Percentiles rank a stretch among this genome's conserved stretches.
Conservation (phyloP, 1,284 basidiomycete species). For the Rhodotorula sp. region DNA sequence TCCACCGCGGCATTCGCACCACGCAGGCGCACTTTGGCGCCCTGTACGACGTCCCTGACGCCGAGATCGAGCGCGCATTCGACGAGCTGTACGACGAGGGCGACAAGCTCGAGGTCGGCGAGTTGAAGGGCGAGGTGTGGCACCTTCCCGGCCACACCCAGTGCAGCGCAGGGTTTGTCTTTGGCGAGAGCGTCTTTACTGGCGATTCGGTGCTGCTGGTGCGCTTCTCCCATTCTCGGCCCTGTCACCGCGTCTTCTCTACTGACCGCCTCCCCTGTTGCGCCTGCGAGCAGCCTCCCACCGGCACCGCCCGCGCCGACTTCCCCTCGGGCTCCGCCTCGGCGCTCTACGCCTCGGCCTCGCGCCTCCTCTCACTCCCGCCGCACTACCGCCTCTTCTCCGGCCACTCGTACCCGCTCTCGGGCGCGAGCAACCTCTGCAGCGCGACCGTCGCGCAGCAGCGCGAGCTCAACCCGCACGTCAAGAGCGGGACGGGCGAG, state of each 20-base stretch:
- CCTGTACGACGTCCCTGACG: constrained; percentile 36
- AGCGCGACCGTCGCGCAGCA: constrained; percentile 46
- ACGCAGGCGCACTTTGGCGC: constrained; percentile 41
- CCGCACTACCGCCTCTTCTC: constrained; percentile 43
- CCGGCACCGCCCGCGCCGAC: constrained; percentile 47
- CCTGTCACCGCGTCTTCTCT: not conserved
- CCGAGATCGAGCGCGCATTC: constrained; percentile 41
- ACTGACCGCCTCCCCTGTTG: not conserved
- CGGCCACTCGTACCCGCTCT: constrained; percentile 40
- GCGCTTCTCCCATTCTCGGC: not conserved
- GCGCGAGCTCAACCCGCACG: constrained; percentile 42
- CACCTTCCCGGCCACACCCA: constrained; percentile 47
- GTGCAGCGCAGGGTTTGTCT: constrained; percentile 25
- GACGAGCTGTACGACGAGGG: constrained; percentile 45
- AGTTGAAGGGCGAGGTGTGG: constrained; percentile 31
- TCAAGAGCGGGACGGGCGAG: constrained; percentile 34
- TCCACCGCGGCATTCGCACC: constrained; percentile 38
- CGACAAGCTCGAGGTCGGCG: constrained; percentile 39
- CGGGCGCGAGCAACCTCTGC: constrained; percentile 38
- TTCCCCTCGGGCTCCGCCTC: constrained; percentile 46
- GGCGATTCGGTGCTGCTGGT: constrained; percentile 47
- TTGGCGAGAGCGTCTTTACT: constrained; percentile 45
- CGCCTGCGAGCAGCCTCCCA: constrained; percentile 32
- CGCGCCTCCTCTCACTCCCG: constrained; percentile 44
- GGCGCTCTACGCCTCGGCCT: constrained; percentile 40